Base-by-base conservation (phyloP, 179 eudicot species). In the Drosera spatulata region DNA sequence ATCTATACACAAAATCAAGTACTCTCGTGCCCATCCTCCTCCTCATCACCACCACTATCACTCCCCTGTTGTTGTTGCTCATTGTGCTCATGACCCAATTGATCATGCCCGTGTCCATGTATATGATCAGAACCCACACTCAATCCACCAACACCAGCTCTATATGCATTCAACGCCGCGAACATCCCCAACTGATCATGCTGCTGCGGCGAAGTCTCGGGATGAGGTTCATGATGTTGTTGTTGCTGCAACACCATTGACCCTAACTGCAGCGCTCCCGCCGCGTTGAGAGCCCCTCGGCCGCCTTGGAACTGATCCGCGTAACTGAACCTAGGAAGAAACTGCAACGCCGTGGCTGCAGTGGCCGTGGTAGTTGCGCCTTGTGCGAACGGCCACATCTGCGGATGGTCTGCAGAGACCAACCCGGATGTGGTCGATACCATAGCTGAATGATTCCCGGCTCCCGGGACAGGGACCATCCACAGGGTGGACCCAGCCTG, bases 181-280 rank as follows among this genome's bases (percentile, higher is more conserved):
- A 82, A 65, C 80, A 82, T 82, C 4, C 87, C 87, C 72, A 79
- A 56, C 74, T 79, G 76, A 41, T 65, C 58, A 50, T 79, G 82
- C 6, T 70, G 12, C 55, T 74, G 62, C 10, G 80, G 82, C 46
- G 79, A 66, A 12, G 84, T 84, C 6, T 79, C 73, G 45, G 74
- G 80, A 58, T 82, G 87, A 5, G 3, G 53, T 50, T 7, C 13
- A 10, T 22, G 33, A 22, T 22, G 33, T 22, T 12, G 53, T 50
- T 7, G 53, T 5, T 50, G 53, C n/a, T 50, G 53, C 53, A 2
- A 14, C n/a, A 50, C n/a, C 53, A 50, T 50, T 50, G 53, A 50
- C 15, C 85, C 80, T 42, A 78, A 60, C 65, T 81, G 86, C 39
- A 81, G 46, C 0, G 76, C 62, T n/a, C 77, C 80, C 13, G 53